A percentile compares a stretch with the other conserved stretches of the same genome.
Evolutionary conservation across 371 early-diverging fungal species (phyloP).

Genomic region (Lichtheimia corymbifera): DNA sequence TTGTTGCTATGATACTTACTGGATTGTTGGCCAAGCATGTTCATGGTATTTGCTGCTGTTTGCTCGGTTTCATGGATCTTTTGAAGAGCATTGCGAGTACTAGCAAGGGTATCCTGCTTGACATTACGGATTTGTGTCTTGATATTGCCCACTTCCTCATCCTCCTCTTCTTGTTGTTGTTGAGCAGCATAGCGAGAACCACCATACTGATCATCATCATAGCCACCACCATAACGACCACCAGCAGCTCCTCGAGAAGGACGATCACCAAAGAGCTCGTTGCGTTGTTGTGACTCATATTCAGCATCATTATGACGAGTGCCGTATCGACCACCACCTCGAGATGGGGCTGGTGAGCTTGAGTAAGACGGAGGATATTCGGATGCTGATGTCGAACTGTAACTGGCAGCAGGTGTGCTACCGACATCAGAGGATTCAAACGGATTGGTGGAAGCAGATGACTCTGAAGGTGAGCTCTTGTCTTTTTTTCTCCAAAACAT

Average conservation of each 20-base stretch:
- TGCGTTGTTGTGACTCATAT: slow-evolving; percentile 19
- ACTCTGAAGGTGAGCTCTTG: slow-evolving; percentile 15
- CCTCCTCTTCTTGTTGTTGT: slow-evolving; percentile 20
- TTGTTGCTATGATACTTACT: slow-evolving; percentile 36
- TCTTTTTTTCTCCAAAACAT: slow-evolving; percentile 29
- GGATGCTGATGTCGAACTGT: slow-evolving; percentile 4
- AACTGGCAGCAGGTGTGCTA: slow-evolving; percentile 3
- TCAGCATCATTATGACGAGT: slow-evolving; percentile 14
- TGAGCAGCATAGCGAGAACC: slow-evolving; percentile 16
- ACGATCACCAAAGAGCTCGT: slow-evolving; percentile 21
- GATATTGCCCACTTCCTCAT: slow-evolving; percentile 56
- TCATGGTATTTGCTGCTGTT: slow-evolving; percentile 63
- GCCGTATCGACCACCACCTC: slow-evolving; percentile 21
- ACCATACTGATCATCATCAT: slow-evolving; percentile 16
- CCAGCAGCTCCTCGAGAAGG: slow-evolving; percentile 5
- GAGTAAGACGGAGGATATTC: not conserved
- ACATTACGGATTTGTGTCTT: slow-evolving; percentile 63
- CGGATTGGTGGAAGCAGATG: slow-evolving; percentile 23
- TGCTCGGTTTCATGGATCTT: slow-evolving; percentile 68
- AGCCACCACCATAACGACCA: slow-evolving; percentile 11
- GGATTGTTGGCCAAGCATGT: slow-evolving; percentile 64
- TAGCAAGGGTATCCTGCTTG: slow-evolving; percentile 72
- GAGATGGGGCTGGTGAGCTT: not conserved
- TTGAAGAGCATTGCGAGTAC: slow-evolving; percentile 73
- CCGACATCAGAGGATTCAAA: slow-evolving; percentile 15